Conservation (phyloP, 345 rosid genomes). For the Camelina laxa region DNA sequence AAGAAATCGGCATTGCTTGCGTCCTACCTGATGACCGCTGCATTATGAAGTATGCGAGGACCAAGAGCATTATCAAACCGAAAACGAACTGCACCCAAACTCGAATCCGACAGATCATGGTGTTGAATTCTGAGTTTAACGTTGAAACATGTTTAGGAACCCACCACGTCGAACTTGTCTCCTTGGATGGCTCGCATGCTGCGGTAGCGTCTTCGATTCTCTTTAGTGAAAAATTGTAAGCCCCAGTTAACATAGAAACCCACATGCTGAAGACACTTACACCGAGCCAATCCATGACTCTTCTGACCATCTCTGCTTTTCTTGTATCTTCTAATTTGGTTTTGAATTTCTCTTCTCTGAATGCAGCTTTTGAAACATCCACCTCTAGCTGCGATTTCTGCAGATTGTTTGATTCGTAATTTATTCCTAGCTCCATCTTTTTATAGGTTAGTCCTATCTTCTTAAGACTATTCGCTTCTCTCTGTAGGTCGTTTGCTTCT, state of each 20-base stretch:
- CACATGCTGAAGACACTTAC: constrained; percentile 72
- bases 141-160: constrained; percentile 58
- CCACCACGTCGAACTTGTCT: constrained; percentile 71
- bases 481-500: constrained; percentile 70
- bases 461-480: constrained; percentile 57
- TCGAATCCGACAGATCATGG: constrained; percentile 59
- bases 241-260: constrained; percentile 60
- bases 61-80: constrained; percentile 67
- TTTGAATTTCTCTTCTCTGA: constrained; percentile 76
- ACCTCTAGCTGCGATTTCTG: constrained; percentile 69
- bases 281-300: constrained; percentile 75
- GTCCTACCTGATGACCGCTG: constrained; percentile 65
- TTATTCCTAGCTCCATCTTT: constrained; percentile 58
- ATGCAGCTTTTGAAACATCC: constrained; percentile 70
- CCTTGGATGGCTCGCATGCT: constrained; percentile 63
- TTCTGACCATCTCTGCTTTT: constrained; percentile 68
- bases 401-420: constrained; percentile 59
- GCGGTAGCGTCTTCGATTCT: constrained; percentile 76
- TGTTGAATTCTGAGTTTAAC: constrained; percentile 55
- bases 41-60: constrained; percentile 57
- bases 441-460: constrained; percentile 58
- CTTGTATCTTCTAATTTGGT: constrained; percentile 67
- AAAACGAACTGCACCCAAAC: constrained; percentile 67
- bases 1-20: constrained; percentile 75
- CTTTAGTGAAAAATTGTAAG: constrained; percentile 62